phyloP scores from a whole-genome alignment of 2,329 filamentous ascomycete species.

The Furcasterigmium furcatum region DNA sequence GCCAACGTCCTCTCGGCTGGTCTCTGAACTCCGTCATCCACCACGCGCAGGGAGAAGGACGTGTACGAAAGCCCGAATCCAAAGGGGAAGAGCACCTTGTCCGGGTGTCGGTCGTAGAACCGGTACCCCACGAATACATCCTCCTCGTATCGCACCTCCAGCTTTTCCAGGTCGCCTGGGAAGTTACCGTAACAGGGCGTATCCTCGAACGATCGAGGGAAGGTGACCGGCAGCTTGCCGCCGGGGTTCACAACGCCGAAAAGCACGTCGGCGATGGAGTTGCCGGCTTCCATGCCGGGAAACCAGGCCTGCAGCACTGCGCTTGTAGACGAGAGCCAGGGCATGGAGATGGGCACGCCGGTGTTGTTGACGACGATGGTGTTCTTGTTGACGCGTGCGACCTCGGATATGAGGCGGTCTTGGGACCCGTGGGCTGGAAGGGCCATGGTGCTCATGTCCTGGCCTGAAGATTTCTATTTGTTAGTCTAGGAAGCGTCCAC shows the following conservation, averaged over 20 bases:
- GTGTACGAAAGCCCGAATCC: conserved; percentile 69
- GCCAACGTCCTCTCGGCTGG: conserved; percentile 6
- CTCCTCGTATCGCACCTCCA: conserved; percentile 60
- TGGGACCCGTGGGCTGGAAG: conserved; percentile 55
- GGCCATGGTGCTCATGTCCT: conserved; percentile 67
- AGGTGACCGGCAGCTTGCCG: conserved; percentile 60
- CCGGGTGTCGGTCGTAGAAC: conserved; percentile 55
- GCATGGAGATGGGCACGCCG: conserved; percentile 47
- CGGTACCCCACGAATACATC: conserved; percentile 72
- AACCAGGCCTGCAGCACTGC: conserved; percentile 70
- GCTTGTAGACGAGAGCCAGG: conserved; percentile 49
- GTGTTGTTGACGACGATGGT: conserved; percentile 58
- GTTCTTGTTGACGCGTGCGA: conserved; percentile 54
- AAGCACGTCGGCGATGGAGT: conserved; percentile 20
- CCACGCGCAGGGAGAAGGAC: conserved; percentile 38
- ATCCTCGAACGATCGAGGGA: conserved; percentile 55
- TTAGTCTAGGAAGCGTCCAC: no score
- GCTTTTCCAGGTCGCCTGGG: conserved; percentile 40
- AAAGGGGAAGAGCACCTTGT: conserved; percentile 62
- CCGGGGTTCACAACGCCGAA: conserved; percentile 57
- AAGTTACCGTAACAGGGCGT: conserved; percentile 64
- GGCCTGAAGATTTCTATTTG: conserved; percentile 36
- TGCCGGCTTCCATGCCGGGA: conserved; percentile 25
- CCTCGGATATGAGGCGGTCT: conserved; percentile 53
- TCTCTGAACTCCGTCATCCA: no score